Evolutionary conservation across 495 filamentous ascomycete genomes (phyloP).

Genomic region (Chlorociboria aeruginascens): DNA sequence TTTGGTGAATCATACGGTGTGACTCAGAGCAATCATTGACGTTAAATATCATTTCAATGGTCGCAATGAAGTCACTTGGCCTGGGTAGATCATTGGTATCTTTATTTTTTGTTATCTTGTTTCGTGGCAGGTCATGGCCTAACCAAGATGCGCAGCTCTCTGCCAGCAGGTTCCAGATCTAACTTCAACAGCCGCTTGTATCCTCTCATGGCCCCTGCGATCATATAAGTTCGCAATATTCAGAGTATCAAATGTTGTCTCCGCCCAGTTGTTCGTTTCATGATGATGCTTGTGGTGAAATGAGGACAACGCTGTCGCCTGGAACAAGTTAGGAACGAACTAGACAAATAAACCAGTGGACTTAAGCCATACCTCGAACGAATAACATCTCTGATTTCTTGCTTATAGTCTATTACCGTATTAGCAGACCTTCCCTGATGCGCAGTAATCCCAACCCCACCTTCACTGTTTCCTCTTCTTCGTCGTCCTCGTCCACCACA

Average conservation of each 20-base stretch:
- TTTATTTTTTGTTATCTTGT: no score
- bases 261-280: conserved; percentile 3
- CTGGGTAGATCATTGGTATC: no score
- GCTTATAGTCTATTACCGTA: conserved; percentile 60
- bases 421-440: conserved; percentile 4
- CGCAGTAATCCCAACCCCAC: conserved; percentile 5
- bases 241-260: not conserved
- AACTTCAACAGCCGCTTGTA: no score
- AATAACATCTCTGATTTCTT: conserved; percentile 99
- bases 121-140: no score
- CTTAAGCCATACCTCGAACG: conserved; percentile 63
- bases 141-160: no score
- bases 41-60: no score
- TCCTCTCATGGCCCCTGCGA: no score
- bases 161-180: no score
- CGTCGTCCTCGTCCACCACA: conserved; percentile 78
- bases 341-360: not conserved
- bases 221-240: not conserved
- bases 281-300: conserved; percentile 48
- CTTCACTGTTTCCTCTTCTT: conserved; percentile 37
- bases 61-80: no score
- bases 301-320: conserved; percentile 96
- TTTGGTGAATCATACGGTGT: no score
- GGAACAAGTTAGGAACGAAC: conserved; percentile 21
- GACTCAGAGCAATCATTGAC: no score